Conservation (phyloP, 2,329 filamentous ascomycete species). For the Metarhizium brunneum region DNA sequence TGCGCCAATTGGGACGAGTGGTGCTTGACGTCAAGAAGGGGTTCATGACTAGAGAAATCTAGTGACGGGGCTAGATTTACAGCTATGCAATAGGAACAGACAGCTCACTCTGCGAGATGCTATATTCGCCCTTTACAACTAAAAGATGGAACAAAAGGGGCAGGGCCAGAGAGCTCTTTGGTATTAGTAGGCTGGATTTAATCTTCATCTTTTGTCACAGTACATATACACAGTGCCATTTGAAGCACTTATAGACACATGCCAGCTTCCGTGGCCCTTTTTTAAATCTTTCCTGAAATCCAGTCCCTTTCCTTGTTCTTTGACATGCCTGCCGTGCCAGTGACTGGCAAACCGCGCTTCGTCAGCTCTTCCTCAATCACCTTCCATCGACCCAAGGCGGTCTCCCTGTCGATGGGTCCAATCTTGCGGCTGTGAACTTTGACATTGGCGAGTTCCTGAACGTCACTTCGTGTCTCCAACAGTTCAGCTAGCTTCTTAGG, state of each 20-base stretch:
- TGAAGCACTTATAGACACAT: not conserved
- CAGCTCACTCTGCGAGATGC: no score
- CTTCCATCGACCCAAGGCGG: slow-evolving; percentile 67
- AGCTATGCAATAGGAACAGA: no score
- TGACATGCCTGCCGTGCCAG: slow-evolving; percentile 31
- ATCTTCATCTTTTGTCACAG: not conserved
- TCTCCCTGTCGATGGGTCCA: slow-evolving; percentile 64
- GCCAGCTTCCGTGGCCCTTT: not conserved
- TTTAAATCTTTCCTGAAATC: slow-evolving; percentile 27
- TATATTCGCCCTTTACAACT: not conserved
- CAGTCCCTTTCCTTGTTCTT: slow-evolving; percentile 35
- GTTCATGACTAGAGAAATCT: no score
- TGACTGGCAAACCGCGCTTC: slow-evolving; percentile 50
- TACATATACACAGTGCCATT: slow-evolving; percentile 2
- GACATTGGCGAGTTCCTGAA: slow-evolving; percentile 57
- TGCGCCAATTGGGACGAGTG: no score
- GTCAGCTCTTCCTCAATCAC: slow-evolving; percentile 62
- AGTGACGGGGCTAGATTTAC: no score
- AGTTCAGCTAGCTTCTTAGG: slow-evolving; percentile 54
- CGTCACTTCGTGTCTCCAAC: slow-evolving; percentile 36
- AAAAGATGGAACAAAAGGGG: not conserved
- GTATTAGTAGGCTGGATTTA: not conserved
- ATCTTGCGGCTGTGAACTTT: slow-evolving; percentile 54
- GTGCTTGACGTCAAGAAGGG: no score
- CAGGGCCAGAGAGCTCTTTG: not conserved